These are phyloP conservation scores for Pichia heedii DNA, from an alignment of 805 yeast genomes.

Conservation along the genomic window DNA sequence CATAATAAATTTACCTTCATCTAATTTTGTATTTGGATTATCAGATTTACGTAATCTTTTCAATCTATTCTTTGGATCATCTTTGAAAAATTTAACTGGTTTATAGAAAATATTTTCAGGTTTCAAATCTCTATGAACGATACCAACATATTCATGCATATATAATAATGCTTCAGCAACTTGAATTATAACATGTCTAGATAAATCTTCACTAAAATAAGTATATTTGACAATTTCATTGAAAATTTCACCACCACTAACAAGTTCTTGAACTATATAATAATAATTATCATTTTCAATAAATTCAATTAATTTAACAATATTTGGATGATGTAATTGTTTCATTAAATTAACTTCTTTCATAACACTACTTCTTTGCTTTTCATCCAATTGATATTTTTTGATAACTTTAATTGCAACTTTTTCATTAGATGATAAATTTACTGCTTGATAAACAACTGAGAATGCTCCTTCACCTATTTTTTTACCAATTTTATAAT, in stretches of 20 bases:
- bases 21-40: constrained; percentile 60
- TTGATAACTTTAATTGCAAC: constrained; percentile 58
- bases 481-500: constrained; percentile 37
- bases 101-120: constrained; percentile 69
- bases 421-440: constrained; percentile 27
- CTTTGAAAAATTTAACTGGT: constrained; percentile 39
- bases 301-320: constrained; percentile 57
- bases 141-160: constrained; percentile 63
- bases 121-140: constrained; percentile 77
- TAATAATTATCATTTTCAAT: constrained; percentile 53
- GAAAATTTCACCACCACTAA: constrained; percentile 74
- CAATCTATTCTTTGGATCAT: constrained; percentile 28
- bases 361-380: constrained; percentile 58
- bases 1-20: constrained; percentile 78
- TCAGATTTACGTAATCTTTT: constrained; percentile 49
- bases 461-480: constrained; percentile 59
- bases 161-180: constrained; percentile 62
- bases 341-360: constrained; percentile 76
- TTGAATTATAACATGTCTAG: constrained; percentile 65
- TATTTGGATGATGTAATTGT: constrained; percentile 53
- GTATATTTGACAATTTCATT: constrained; percentile 72
- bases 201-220: constrained; percentile 62
- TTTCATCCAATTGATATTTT: constrained; percentile 55
- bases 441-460: constrained; percentile 40
- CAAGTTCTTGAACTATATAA: constrained; percentile 63